Conservation (phyloP, 148 eudicot genomes). For the Rhododendron ovatum region DNA sequence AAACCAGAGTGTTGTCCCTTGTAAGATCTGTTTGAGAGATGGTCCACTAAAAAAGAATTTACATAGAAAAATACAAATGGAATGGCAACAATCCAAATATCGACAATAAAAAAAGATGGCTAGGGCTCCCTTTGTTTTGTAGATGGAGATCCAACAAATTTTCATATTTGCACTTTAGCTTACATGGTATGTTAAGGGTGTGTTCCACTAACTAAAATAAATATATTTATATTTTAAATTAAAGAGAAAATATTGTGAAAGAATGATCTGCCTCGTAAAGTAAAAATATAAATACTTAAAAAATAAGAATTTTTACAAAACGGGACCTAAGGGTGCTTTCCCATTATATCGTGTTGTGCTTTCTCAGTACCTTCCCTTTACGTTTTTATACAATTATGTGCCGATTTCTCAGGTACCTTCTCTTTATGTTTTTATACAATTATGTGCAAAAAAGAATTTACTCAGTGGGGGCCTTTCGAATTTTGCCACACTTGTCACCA, state of each 20-base stretch:
- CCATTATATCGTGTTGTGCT: background rate
- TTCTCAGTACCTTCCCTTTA: background rate
- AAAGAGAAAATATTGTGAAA: too few species aligned
- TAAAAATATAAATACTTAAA: too few species aligned
- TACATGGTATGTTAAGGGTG: background rate
- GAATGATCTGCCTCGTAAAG: too few species aligned
- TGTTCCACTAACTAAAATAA: too few species aligned
- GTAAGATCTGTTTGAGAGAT: background rate
- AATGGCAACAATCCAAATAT: background rate
- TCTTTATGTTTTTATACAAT: background rate
- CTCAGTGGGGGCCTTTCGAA: background rate
- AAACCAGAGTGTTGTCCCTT: background rate
- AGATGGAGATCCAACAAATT: background rate
- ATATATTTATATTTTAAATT: too few species aligned
- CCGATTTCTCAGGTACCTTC: background rate
- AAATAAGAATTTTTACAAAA: too few species aligned
- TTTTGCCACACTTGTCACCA: too few species aligned
- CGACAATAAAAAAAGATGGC: background rate
- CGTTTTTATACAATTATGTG: too few species aligned
- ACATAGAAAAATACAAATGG: background rate
- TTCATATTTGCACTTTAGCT: background rate
- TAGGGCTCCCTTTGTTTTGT: background rate
- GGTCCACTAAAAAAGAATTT: background rate
- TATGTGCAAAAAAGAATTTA: background rate
- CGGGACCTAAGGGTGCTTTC: too few species aligned